phyloP scores from a whole-genome alignment of 495 filamentous ascomycete species.

The Aspergillus ostianus region DNA sequence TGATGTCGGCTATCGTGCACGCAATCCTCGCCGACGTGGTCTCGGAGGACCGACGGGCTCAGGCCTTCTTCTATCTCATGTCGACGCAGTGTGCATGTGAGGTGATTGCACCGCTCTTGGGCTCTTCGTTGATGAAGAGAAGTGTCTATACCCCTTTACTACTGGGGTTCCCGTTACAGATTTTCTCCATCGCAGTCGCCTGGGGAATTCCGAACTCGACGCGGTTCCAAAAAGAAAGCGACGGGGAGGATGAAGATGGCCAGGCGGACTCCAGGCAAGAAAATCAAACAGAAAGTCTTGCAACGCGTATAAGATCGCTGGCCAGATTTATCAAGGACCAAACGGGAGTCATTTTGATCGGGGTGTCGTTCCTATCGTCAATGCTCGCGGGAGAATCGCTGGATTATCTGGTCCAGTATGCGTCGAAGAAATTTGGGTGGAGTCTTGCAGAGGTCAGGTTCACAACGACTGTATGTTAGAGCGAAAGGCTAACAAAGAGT shows the following conservation, averaged over 20 bases:
- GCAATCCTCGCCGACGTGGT: conserved; percentile 1
- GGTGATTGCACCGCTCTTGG: neutral
- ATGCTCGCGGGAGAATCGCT: neutral
- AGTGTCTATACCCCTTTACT: conserved; percentile 1
- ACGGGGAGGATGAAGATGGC: neutral
- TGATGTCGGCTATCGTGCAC: conserved; percentile 1
- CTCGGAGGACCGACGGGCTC: neutral
- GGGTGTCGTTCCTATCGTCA: neutral
- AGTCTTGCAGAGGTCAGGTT: conserved; percentile 1
- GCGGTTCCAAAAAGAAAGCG: neutral
- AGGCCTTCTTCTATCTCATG: conserved; percentile 1
- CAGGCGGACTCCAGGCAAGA: neutral
- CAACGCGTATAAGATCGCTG: neutral
- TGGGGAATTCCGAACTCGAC: neutral
- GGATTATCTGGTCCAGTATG: conserved; percentile 5
- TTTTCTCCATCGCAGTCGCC: neutral
- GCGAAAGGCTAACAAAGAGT: neutral
- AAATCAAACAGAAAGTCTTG: neutral
- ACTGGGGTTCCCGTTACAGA: neutral
- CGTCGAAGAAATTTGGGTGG: conserved; percentile 2
- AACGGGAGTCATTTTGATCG: neutral
- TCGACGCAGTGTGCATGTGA: neutral
- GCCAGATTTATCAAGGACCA: neutral
- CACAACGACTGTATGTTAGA: neutral
- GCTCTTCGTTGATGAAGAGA: neutral